These are phyloP conservation scores for Berberis vulgaris DNA, from an alignment of 164 flowering plant genomes.

Conservation along the genomic window DNA sequence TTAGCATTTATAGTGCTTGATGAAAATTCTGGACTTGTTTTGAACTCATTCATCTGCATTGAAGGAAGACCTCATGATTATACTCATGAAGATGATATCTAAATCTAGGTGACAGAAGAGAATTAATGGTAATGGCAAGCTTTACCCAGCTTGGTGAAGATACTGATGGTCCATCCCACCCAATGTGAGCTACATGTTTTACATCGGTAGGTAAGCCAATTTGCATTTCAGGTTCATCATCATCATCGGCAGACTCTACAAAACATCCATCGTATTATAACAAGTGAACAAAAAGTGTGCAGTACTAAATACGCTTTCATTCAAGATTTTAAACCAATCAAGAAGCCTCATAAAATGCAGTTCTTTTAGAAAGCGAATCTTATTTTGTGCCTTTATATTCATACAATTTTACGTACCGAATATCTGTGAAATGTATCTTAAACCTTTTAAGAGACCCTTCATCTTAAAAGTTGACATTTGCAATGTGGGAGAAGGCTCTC, in stretches of 20 bases:
- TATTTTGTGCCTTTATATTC: neutral
- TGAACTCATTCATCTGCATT: conserved; percentile 22
- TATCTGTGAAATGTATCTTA: conserved; percentile 72
- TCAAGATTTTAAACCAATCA: neutral
- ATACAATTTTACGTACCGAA: conserved; percentile 40
- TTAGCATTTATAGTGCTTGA: conserved; percentile 5
- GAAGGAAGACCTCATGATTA: neutral
- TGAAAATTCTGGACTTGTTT: conserved; percentile 10
- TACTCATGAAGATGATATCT: neutral
- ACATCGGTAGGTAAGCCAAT: conserved; percentile 85
- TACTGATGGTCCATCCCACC: conserved; percentile 71
- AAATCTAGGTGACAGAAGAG: neutral
- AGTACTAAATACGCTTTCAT: no score
- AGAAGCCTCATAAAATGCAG: neutral
- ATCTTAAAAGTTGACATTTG: conserved; percentile 32
- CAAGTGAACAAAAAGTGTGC: no score
- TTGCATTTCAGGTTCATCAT: conserved; percentile 57
- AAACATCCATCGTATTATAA: neutral
- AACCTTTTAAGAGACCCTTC: conserved; percentile 80
- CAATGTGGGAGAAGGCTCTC: conserved; percentile 1
- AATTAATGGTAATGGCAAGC: neutral
- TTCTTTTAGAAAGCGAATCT: no score
- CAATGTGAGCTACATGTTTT: conserved; percentile 88
- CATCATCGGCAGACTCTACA: conserved; percentile 12
- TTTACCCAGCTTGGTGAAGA: conserved; percentile 69